Evolutionary conservation across 352 stramenopile genomes (phyloP).

Genomic region (Pythium sukuiense): DNA sequence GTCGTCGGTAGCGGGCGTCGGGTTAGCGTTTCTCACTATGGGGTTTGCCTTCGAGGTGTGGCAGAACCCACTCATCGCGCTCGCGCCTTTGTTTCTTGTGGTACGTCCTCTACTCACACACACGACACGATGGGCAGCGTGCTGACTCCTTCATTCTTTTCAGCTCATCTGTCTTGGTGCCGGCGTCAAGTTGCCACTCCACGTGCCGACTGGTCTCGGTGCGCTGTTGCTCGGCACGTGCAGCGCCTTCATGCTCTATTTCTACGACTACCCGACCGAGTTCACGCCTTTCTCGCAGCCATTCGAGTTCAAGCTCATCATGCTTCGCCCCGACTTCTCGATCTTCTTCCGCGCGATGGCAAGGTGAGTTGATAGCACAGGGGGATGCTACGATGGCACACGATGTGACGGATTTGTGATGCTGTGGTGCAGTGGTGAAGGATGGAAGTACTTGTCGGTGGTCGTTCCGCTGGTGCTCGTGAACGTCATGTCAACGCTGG

Average conservation of each 20-base stretch:
- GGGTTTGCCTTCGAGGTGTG: constrained; percentile 48
- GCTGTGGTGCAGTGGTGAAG: constrained; percentile 26
- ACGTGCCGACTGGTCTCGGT: constrained; percentile 36
- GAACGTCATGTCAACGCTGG: constrained; percentile 46
- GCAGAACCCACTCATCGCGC: constrained; percentile 37
- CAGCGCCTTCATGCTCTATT: constrained; percentile 30
- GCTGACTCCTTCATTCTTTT: background rate
- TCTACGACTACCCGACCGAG: constrained; percentile 28
- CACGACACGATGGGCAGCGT: background rate
- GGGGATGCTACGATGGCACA: too few relatives aligned
- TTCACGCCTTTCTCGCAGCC: constrained; percentile 35
- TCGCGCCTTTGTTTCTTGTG: constrained; percentile 38
- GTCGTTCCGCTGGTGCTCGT: constrained; percentile 46
- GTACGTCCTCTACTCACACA: constrained; percentile 14
- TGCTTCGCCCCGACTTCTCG: constrained; percentile 22
- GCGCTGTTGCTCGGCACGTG: constrained; percentile 35
- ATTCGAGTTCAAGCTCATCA: constrained; percentile 29
- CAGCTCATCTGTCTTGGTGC: constrained; percentile 44
- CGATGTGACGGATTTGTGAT: background rate
- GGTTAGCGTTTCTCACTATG: constrained; percentile 44
- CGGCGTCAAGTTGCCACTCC: constrained; percentile 39
- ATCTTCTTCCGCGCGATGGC: constrained; percentile 30
- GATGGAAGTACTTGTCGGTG: constrained; percentile 44
- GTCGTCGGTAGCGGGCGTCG: constrained; percentile 39
- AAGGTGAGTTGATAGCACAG: constrained; percentile 17